Conservation (phyloP, 345 rosid genomes). For the Salix purpurea region DNA sequence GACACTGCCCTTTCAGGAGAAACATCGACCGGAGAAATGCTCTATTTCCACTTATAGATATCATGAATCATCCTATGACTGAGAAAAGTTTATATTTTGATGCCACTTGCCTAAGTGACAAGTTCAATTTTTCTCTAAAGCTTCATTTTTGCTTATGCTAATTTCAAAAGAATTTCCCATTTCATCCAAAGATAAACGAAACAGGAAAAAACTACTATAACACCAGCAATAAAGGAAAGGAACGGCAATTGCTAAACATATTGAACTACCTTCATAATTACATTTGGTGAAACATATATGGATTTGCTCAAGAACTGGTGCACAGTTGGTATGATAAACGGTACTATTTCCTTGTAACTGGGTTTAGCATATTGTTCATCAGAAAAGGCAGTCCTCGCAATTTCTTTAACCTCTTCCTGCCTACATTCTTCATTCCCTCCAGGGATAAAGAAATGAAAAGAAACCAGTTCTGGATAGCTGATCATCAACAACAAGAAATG, state of each 20-base stretch:
- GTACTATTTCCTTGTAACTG: slow-evolving; percentile 27
- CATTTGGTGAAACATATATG: slow-evolving; percentile 27
- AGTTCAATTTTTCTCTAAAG: not conserved
- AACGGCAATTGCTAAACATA: not conserved
- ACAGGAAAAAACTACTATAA: not conserved
- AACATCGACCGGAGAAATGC: not conserved
- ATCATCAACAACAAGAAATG: not conserved
- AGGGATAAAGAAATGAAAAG: slow-evolving; percentile 44
- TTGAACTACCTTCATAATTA: slow-evolving; percentile 37
- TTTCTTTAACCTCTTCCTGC: slow-evolving; percentile 35
- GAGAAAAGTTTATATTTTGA: not conserved
- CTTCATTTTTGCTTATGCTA: not conserved
- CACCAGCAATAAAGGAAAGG: not conserved
- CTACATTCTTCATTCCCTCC: slow-evolving; percentile 36
- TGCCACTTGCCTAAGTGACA: not conserved
- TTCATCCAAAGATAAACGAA: not conserved
- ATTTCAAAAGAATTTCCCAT: not conserved
- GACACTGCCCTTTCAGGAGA: not conserved
- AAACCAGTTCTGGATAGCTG: slow-evolving; percentile 34
- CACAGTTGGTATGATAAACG: slow-evolving; percentile 29
- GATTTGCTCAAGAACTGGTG: slow-evolving; percentile 29
- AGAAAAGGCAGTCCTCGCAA: slow-evolving; percentile 7
- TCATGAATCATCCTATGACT: not conserved
- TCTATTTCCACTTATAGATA: not conserved
- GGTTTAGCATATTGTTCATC: slow-evolving; percentile 10